Base-by-base conservation (phyloP, 371 early-diverging fungal genomes). In the Caulochytrium protostelioides region DNA sequence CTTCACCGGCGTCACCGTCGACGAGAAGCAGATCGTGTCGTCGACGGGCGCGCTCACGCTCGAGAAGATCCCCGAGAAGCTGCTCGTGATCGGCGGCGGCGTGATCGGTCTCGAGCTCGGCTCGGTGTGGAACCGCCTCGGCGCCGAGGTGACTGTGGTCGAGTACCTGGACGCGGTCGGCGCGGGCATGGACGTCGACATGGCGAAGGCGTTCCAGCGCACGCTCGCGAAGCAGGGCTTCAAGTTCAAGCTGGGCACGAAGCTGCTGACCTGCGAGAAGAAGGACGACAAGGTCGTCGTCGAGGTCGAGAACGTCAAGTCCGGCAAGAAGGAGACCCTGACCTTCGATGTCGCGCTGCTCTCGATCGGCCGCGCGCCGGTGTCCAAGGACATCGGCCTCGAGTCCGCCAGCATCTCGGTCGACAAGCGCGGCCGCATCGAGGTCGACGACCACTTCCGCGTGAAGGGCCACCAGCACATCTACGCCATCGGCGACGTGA, bases 61-160 rank as follows among this genome's bases (percentile, higher is more conserved):
- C 32, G 60, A 74, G 45, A 68, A 85, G 55, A 80, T 92, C 14
- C 94, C 92, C 43, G 77, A 90, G 66, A 87, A 84, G 70, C 79
- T 95, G 84, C 71, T 90, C 28, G 90, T 95, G 36, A 92, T 95
- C 53, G 97, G 97, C 47, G 97, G 85, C 42, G 97, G 97, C 64
- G 89, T 94, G 43, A 95, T 95, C 62, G 97, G 94, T 41, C 77
- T 94, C 30, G 97, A 95, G 62, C 67, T 91, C 39, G 95, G 95
- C 30, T 92, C 92, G 4, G 95, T 95, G 28, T 95, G 95, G 95
- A 62, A 70, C 42, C 79, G 95, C 36, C 68, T 95, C 26, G 95
- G 95, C 40, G 59, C 90, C 25, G 79, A 91, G 44, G 86, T 87
- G 30, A 91, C 92, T 23, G 86, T 87, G 30, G 89, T 95, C 37